Conservation (phyloP, 768 basidiomycete species). For the Gloeopeniophorella convolvens region DNA sequence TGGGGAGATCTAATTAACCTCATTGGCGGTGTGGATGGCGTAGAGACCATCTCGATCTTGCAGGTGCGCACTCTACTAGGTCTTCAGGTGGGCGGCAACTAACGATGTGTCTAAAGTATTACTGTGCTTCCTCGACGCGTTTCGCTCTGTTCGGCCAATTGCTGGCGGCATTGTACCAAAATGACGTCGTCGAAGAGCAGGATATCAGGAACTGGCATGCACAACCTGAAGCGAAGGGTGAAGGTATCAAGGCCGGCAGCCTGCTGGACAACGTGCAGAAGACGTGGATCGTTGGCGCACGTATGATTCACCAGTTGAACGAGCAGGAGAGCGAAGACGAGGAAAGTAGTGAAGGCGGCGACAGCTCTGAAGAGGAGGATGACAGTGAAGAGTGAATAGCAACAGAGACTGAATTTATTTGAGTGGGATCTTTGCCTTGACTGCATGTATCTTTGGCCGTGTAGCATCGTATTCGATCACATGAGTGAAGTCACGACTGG, state of each 20-base stretch:
- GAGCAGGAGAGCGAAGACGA: slow-evolving; percentile 61
- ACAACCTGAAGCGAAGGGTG: slow-evolving; percentile 47
- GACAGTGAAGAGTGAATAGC: slow-evolving; percentile 24
- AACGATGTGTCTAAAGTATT: slow-evolving; percentile 39
- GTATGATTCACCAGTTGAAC: slow-evolving; percentile 77
- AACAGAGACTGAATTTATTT: too few relatives aligned
- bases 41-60: slow-evolving; percentile 70
- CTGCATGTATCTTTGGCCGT: too few relatives aligned
- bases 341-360: slow-evolving; percentile 14
- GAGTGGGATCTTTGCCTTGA: too few relatives aligned
- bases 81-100: too few relatives aligned
- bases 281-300: slow-evolving; percentile 63
- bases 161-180: slow-evolving; percentile 80
- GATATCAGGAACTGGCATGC: slow-evolving; percentile 86
- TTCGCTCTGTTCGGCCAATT: slow-evolving; percentile 76
- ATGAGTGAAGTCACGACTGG: too few relatives aligned
- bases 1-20: slow-evolving; percentile 82
- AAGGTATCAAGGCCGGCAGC: slow-evolving; percentile 35
- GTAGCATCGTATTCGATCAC: too few relatives aligned
- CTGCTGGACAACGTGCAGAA: slow-evolving; percentile 52
- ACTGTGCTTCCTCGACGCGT: slow-evolving; percentile 59
- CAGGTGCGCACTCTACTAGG: slow-evolving; percentile 52
- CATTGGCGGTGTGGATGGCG: slow-evolving; percentile 78
- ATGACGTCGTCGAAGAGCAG: slow-evolving; percentile 88
- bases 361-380: slow-evolving; percentile 21